phyloP scores from a whole-genome alignment of 345 rosid genomes.

The Carallia brachiata region DNA sequence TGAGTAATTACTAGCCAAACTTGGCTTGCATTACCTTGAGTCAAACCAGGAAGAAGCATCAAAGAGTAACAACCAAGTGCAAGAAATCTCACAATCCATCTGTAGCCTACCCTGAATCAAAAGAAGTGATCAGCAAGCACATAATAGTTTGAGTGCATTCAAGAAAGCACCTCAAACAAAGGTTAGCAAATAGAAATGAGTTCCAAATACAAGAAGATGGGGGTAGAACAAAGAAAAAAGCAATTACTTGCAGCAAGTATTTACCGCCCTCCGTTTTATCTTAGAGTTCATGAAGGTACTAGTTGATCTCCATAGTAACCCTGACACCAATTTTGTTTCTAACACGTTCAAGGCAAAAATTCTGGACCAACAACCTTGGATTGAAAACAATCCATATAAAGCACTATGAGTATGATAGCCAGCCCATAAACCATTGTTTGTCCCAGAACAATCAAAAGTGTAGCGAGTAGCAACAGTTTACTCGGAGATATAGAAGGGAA shows the following conservation, averaged over 20 bases:
- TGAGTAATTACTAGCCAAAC: not conserved
- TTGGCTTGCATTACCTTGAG: constrained; percentile 59
- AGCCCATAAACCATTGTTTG: too few relatives aligned
- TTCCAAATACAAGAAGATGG: constrained; percentile 9
- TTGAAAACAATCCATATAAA: not conserved
- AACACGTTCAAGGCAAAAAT: not conserved
- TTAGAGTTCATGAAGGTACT: not conserved
- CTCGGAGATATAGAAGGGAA: not conserved
- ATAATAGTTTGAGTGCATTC: constrained; percentile 3
- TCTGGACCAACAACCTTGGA: not conserved
- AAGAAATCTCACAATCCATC: constrained; percentile 80
- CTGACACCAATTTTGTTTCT: not conserved
- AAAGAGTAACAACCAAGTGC: constrained; percentile 91
- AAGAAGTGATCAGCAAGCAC: constrained; percentile 42
- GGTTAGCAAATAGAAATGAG: not conserved
- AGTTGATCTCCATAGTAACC: not conserved
- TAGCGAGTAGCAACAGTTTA: not conserved
- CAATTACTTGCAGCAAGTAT: not conserved
- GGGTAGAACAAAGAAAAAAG: too few relatives aligned
- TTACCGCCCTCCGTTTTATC: not conserved
- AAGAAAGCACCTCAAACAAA: not conserved
- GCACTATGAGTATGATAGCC: not conserved
- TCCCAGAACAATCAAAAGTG: too few relatives aligned
- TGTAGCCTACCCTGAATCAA: constrained; percentile 93
- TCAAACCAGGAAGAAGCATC: constrained; percentile 86